These are phyloP conservation scores for Cronartium quercuum DNA, from an alignment of 1,284 basidiomycete genomes.

Conservation along the genomic window DNA sequence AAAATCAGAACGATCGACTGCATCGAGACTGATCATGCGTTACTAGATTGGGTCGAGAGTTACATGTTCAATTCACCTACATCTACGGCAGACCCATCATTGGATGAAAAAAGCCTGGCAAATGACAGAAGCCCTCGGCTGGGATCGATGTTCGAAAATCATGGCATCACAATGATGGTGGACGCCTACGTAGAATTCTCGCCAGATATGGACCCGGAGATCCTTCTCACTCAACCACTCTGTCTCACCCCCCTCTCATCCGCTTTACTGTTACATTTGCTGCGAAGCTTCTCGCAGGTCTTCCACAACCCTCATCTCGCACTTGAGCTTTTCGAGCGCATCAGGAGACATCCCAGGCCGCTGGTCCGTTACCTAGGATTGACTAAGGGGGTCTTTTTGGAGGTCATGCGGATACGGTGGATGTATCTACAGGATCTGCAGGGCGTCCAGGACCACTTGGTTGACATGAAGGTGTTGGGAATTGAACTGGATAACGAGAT, in stretches of 20 bases:
- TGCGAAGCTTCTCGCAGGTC: background rate
- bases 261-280: slow-evolving; percentile 7
- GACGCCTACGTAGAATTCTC: background rate
- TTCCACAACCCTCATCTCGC: slow-evolving; percentile 8
- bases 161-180: background rate
- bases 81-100: too few relatives aligned
- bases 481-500: slow-evolving; percentile 9
- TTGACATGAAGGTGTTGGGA: slow-evolving; percentile 28
- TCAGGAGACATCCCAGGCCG: slow-evolving; percentile 3
- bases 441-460: slow-evolving; percentile 6
- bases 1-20: slow-evolving; percentile 11
- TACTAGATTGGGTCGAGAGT: slow-evolving; percentile 15
- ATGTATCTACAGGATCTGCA: background rate
- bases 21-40: slow-evolving; percentile 1
- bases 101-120: too few relatives aligned
- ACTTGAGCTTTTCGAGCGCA: slow-evolving; percentile 19
- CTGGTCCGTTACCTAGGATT: slow-evolving; percentile 23
- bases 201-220: slow-evolving; percentile 10
- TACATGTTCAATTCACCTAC: background rate
- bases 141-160: background rate
- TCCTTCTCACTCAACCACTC: background rate
- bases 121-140: background rate
- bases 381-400: slow-evolving; percentile 6
- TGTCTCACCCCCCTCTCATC: slow-evolving; percentile 19
- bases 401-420: background rate